Evolutionary conservation across 106 monocot genomes (phyloP), one percentile per base, ranked within the genome.

Genomic region (Amphibolis antarctica): DNA sequence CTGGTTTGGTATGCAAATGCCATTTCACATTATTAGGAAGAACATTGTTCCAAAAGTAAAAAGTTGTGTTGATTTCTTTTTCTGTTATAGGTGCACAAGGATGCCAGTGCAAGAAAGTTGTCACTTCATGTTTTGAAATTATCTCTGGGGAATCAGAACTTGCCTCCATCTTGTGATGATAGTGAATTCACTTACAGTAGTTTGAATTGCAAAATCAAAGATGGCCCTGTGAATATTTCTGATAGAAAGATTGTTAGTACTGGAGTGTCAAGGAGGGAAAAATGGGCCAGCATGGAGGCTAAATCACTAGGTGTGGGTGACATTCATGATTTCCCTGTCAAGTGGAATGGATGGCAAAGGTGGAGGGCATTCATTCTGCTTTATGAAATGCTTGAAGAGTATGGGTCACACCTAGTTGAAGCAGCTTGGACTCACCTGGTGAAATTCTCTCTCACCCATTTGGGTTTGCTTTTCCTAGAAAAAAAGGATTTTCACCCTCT

Each of bases 371-470:
- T 93, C 29, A 17, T 93, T 46, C 70, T 93, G 44, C 74, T 93
- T 3, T 93, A 89, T 68, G 93, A 93, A 58, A 93, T 86, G 83
- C 89, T 93, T 60, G 89, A 93, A 66, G 93, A 93, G 66, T 93
- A 93, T 68, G 88, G 85, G 26, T 89, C 93, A 59, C 88, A 93
- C 77, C 77, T 93, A 69, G 85, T 93, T 62, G 93, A 93, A 69
- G 89, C 93, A 67, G 93, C 88, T 65, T 93, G 93, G 93, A 79
- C 79, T 51, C 85, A 93, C 71, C 89, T 89, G 83, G 89, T 89
- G 9, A 66, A 60, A 44, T 63, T 46, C 10, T 60, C 43, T 27
- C 20, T 13, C 15, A 26, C 27, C 36, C 7, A 36, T 2, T 36
- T 36, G 36, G 7, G 7, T 48, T 48, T 48, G 48, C 18, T 7